Conservation (phyloP, 306 rosid genomes). For the Rosa chinensis region DNA sequence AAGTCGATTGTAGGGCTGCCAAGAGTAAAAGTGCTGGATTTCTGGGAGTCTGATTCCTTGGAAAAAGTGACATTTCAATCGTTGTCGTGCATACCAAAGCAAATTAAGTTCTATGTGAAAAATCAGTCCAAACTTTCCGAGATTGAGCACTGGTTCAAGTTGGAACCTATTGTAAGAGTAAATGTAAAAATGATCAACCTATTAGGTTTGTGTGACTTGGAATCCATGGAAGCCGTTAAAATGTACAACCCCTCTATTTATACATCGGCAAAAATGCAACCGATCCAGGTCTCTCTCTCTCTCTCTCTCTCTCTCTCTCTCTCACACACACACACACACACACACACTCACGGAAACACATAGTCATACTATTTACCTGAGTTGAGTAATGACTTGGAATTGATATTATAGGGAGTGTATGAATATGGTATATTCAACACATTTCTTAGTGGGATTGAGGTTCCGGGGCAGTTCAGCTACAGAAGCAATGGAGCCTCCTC, state of each 20-base stretch:
- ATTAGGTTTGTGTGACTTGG: not conserved
- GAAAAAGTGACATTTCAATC: no score
- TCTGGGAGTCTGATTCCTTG: no score
- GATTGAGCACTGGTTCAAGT: not conserved
- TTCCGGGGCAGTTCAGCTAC: not conserved
- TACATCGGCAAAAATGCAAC: no score
- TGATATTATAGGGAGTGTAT: not conserved
- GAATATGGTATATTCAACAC: not conserved
- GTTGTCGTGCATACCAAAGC: no score
- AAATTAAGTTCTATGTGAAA: accelerated
- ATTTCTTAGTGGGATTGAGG: not conserved
- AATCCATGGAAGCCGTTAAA: not conserved
- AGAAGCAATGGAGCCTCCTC: not conserved
- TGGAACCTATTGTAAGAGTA: not conserved
- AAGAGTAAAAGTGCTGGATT: no score
- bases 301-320: no score
- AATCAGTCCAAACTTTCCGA: not conserved
- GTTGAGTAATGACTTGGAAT: not conserved
- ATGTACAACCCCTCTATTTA: not conserved
- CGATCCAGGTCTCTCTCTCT: no score
- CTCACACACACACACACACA: no score
- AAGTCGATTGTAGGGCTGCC: no score
- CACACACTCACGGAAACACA: no score
- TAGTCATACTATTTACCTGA: no score
- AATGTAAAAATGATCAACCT: no score